Percentiles rank a stretch among this genome's conserved stretches.
These are phyloP conservation scores for Nakazawaea ishiwadae DNA, from an alignment of 805 yeast species.

Conservation along the genomic window DNA sequence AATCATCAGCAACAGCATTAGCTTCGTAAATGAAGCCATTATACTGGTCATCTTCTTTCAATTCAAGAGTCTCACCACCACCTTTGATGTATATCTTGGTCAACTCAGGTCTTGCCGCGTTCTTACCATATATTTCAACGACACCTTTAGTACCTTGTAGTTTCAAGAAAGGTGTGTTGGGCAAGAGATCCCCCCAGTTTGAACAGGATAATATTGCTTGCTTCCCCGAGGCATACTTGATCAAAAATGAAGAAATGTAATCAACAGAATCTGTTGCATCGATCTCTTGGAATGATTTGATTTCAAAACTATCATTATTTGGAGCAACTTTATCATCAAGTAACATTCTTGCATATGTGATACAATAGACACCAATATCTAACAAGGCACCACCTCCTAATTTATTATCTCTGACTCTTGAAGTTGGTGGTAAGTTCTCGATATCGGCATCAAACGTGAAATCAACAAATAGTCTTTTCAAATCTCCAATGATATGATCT, in stretches of 20 bases:
- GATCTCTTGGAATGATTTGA: conserved; percentile 30
- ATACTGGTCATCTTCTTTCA: conserved; percentile 31
- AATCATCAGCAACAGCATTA: conserved; percentile 44
- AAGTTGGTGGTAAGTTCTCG: conserved; percentile 25
- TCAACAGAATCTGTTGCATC: conserved; percentile 35
- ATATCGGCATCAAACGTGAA: conserved; percentile 33
- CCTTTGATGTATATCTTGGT: conserved; percentile 29
- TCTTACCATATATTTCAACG: conserved; percentile 14
- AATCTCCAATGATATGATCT: conserved; percentile 41
- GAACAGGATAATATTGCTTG: conserved; percentile 34
- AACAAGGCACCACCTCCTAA: conserved; percentile 55
- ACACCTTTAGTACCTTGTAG: conserved; percentile 19
- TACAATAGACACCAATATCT: conserved; percentile 50
- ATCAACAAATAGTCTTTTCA: conserved; percentile 39
- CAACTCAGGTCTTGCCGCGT: conserved; percentile 21
- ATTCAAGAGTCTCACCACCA: conserved; percentile 20
- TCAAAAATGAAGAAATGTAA: conserved; percentile 31
- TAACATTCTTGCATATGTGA: conserved; percentile 40
- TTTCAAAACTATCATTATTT: conserved; percentile 19
- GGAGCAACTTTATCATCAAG: conserved; percentile 30
- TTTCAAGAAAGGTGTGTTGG: conserved; percentile 12
- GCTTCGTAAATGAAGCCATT: conserved; percentile 55
- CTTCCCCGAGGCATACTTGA: conserved; percentile 32
- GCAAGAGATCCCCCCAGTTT: background rate
- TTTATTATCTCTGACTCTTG: conserved; percentile 37